These are phyloP conservation scores for Aspergillus ibericus DNA, from an alignment of 2,329 filamentous ascomycete species.

Conservation along the genomic window DNA sequence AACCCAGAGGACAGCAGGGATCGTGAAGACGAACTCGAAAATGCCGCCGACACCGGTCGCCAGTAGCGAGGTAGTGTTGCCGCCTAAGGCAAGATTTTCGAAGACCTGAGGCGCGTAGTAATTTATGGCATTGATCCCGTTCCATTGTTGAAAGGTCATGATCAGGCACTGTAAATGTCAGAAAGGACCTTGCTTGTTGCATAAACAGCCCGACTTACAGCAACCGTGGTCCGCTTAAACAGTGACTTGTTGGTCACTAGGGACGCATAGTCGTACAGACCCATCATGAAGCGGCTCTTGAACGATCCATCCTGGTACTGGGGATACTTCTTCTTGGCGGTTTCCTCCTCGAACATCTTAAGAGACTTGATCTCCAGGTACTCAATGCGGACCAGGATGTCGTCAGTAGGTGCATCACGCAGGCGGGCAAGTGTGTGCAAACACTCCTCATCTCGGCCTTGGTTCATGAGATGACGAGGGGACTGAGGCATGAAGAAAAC, in stretches of 20 bases:
- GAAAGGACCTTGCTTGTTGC: neutral
- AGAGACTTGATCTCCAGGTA: slow-evolving; percentile 78
- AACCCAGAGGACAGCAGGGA: slow-evolving; percentile 44
- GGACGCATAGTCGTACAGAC: slow-evolving; percentile 46
- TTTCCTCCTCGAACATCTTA: slow-evolving; percentile 70
- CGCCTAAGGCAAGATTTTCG: slow-evolving; percentile 32
- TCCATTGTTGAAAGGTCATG: slow-evolving; percentile 51
- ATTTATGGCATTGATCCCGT: slow-evolving; percentile 41
- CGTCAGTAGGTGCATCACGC: slow-evolving; percentile 61
- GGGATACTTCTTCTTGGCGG: slow-evolving; percentile 66
- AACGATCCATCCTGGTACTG: slow-evolving; percentile 60
- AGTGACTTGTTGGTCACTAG: slow-evolving; percentile 37
- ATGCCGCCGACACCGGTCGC: slow-evolving; percentile 44
- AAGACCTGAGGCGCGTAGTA: slow-evolving; percentile 44
- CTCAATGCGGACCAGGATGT: slow-evolving; percentile 71
- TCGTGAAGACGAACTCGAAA: slow-evolving; percentile 41
- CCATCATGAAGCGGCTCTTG: slow-evolving; percentile 66
- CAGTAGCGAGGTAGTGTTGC: slow-evolving; percentile 40
- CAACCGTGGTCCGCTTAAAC: slow-evolving; percentile 37
- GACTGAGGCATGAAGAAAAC: slow-evolving; percentile 73
- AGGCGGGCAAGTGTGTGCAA: slow-evolving; percentile 62
- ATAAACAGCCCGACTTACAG: slow-evolving; percentile 29
- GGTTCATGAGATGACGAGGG: slow-evolving; percentile 71
- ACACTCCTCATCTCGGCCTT: slow-evolving; percentile 67
- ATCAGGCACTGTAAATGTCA: slow-evolving; percentile 59